Base-by-base conservation (phyloP, 176 grass and related monocot genomes). In the Thinopyrum elongatum region DNA sequence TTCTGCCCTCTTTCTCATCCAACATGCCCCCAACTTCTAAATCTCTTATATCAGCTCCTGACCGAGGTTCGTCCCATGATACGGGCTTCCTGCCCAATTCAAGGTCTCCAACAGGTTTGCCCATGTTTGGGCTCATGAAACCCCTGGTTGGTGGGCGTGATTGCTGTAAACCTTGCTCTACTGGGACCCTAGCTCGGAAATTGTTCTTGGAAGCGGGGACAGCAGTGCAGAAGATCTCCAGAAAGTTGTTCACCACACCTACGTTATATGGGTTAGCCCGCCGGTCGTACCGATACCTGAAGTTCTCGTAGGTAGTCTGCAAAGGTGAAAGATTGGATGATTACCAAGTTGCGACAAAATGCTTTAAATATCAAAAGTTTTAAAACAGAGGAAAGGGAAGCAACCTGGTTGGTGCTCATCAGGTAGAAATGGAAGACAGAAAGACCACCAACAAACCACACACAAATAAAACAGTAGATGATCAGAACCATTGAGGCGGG, bases 41-140 rank as follows among this genome's bases (percentile, higher is more conserved):
- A 80, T 98, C 95, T 83, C 89, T 77, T 21, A 92, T 86, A 79
- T 98, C 91, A 17, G 90, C 89, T 11, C 86, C 93, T 8, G 95
- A 86, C 74, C 91, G 89, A 78, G 91, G 89, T 41, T 94, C 95
- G 27, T 95, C 95, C 95, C 95, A 98, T 82, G 93, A 90, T 68
- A 95, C 35, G 6, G 93, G 88, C 86, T 98, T 98, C 78, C 91
- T 94, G 15, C 89, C 95, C 87, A 95, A 65, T 81, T 95, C 95
- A 64, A 98, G 72, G 66, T 92, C 95, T 35, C 91, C 95, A 46
- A 89, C 76, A 21, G 91, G 88, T 83, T 89, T 98, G 42, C 95
- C 95, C 95, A 98, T 93, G 85, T 94, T 95, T 14, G 95, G 95
- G 84, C 95, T 98, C 88, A 98, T 95, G 86, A 98, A 95, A 39